Base-by-base conservation (phyloP, 371 early-diverging fungal genomes). In the Chytridiales sp. region DNA sequence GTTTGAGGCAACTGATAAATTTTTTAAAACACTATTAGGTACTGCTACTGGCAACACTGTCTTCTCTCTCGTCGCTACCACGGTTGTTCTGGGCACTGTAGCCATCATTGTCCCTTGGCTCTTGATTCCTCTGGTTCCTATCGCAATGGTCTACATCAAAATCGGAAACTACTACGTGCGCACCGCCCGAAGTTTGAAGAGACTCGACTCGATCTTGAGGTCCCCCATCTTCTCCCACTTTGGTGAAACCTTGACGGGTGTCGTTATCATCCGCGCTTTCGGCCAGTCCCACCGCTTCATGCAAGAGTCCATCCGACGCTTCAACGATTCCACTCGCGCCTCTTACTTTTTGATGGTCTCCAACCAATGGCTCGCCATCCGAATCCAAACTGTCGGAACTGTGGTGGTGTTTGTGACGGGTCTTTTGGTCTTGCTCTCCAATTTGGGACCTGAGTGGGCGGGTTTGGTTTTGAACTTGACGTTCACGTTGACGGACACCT, bases 321-420 rank as follows among this genome's bases (percentile, higher is more conserved):
- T 89, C 22, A 67, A 77, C 43, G 39, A 19, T 43, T 58, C 88
- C 69, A 85, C 86, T 68, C 82, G 94, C 13, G 87, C 93, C 4
- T 89, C 83, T 70, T 85, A 86, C 47, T 83, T 83, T 65, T 74
- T 90, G 1, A 88, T 87, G 86, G 83, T 85, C 9, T 78, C 84
- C 47, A 91, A 92, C 73, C 86, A 88, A 41, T 94, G 94, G 95
- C 73, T 94, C 29, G 82, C 84, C 46, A 64, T 85, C 38, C 87
- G 94, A 41, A 82, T 87, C 5, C 90, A 91, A 41, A 30, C 81
- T 0, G 62, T 86, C 9, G 82, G 85, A 19, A 79, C 88, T 3
- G 55, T 84, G 38, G 81, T 93, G 34, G 69, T 88, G 5, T 85
- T 88, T 70, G 74, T 78, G 57, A 81, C 89, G 27, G 85, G 85